Evolutionary conservation across 139 green algal genomes (phyloP), one percentile per base, ranked within the genome.

Genomic region (Closterium sp.): DNA sequence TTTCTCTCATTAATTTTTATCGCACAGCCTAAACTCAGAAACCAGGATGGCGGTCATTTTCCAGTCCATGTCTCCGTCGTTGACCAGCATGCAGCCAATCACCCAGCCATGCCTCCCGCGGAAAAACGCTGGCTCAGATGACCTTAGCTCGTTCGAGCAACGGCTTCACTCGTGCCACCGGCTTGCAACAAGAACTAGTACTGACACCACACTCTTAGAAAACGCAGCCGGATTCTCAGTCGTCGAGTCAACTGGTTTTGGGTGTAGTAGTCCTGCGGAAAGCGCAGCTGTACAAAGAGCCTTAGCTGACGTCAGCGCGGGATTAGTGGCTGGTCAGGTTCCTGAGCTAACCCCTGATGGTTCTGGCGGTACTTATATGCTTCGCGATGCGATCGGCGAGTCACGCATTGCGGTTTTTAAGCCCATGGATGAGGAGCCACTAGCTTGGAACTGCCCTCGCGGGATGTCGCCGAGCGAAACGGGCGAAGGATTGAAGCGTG

Each of bases 401-500:
- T n/a, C 23, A 30, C 64, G 66, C 7, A 86, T 32, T 31, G 88
- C 55, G 33, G 95, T 98, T 12, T 97, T 98, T 93, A 98, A 98
- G 93, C 96, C 96, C 1, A 90, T 94, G 36, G 96, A 98, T 88
- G 96, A 98, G 94, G 96, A 98, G 93, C 96, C 96, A 0, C 69
- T 95, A 0, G 96, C 95, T 8, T 35, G 87, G 36, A 97, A 97
- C 94, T 97, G 97, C 90, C 96, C 96, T 33, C 38, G 88, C n/a
- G 88, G 55, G 6, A 35, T 91, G 64, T 34, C 91, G 88, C 66
- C 32, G 21, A 81, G 69, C 31, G 25, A 30, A 33, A 91, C 33
- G n/a, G 69, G 90, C 23, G 66, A 90, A 34, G 97, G 97, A 4
- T 96, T 98, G 91, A 98, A 98, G 93, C 96, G 96, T 1, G 98